These are phyloP conservation scores for Exophiala sideris DNA, from an alignment of 2,329 filamentous ascomycete species.

Conservation along the genomic window DNA sequence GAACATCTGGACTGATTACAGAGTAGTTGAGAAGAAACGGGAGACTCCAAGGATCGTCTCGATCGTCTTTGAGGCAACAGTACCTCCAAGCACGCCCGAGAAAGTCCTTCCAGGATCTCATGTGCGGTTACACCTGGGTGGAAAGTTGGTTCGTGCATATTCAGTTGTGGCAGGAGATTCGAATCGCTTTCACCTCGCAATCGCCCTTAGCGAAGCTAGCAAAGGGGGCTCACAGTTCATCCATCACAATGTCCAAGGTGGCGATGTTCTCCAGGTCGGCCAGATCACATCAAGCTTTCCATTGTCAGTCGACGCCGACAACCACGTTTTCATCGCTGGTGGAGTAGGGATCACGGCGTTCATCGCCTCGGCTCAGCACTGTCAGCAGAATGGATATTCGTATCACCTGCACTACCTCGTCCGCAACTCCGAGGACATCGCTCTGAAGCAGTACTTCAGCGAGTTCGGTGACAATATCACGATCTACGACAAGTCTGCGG, in stretches of 20 bases:
- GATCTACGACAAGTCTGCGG: constrained; percentile 13
- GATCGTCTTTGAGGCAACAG: constrained; percentile 51
- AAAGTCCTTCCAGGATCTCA: constrained; percentile 50
- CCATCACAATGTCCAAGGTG: constrained; percentile 48
- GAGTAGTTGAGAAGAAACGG: constrained; percentile 48
- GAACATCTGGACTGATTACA: constrained; percentile 40
- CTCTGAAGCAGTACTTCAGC: constrained; percentile 3
- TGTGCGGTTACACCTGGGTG: constrained; percentile 55
- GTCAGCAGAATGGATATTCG: background rate
- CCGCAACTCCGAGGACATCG: constrained; percentile 5
- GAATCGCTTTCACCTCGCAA: constrained; percentile 55
- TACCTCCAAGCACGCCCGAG: constrained; percentile 34
- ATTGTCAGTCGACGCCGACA: constrained; percentile 47
- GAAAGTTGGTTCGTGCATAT: constrained; percentile 57
- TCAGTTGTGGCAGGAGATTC: constrained; percentile 54
- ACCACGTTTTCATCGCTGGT: constrained; percentile 62
- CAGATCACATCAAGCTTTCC: constrained; percentile 52
- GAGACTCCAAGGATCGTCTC: constrained; percentile 53
- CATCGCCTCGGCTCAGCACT: constrained; percentile 45
- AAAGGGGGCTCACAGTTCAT: constrained; percentile 62
- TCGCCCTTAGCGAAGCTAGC: constrained; percentile 54
- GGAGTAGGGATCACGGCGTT: constrained; percentile 68
- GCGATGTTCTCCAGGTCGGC: constrained; percentile 51
- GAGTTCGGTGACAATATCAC: constrained; percentile 4
- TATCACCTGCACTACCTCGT: constrained; percentile 11